These are phyloP conservation scores for Aspergillus floridensis DNA, from an alignment of 2,329 filamentous ascomycete genomes.

Conservation along the genomic window DNA sequence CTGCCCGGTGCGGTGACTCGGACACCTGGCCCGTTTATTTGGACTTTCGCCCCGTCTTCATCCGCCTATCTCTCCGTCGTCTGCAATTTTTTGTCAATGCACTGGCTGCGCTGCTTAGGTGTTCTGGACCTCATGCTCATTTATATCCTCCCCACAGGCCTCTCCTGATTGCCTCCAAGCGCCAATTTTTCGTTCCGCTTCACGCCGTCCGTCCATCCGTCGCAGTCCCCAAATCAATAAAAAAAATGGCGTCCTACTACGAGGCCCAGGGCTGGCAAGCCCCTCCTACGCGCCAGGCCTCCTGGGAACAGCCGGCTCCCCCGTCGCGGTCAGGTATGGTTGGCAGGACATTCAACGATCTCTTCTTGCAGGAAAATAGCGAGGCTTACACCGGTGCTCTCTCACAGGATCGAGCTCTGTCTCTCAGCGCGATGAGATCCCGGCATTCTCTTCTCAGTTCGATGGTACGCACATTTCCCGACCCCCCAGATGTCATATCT, in stretches of 20 bases:
- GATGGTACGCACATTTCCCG: conserved; percentile 64
- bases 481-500: background rate
- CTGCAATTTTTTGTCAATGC: background rate
- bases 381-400: conserved; percentile 10
- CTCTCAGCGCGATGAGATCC: conserved; percentile 68
- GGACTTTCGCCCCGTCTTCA: background rate
- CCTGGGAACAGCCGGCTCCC: conserved; percentile 71
- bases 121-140: conserved; percentile 20
- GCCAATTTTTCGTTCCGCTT: conserved; percentile 23
- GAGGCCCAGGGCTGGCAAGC: conserved; percentile 65
- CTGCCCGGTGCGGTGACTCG: conserved; percentile 7
- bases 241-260: conserved; percentile 63
- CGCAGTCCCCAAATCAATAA: conserved; percentile 12
- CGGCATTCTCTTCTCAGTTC: conserved; percentile 81
- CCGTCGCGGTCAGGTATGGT: conserved; percentile 68
- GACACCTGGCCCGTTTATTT: conserved; percentile 8
- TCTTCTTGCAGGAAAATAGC: conserved; percentile 19
- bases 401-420: conserved; percentile 69
- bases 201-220: conserved; percentile 16
- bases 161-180: conserved; percentile 24
- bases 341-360: conserved; percentile 1
- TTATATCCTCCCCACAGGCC: conserved; percentile 20
- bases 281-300: conserved; percentile 58
- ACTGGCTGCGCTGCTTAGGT: background rate
- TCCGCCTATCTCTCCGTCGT: background rate